These are phyloP conservation scores for Aspergillus sp. DNA, from an alignment of 2,329 filamentous ascomycete genomes.

Conservation along the genomic window DNA sequence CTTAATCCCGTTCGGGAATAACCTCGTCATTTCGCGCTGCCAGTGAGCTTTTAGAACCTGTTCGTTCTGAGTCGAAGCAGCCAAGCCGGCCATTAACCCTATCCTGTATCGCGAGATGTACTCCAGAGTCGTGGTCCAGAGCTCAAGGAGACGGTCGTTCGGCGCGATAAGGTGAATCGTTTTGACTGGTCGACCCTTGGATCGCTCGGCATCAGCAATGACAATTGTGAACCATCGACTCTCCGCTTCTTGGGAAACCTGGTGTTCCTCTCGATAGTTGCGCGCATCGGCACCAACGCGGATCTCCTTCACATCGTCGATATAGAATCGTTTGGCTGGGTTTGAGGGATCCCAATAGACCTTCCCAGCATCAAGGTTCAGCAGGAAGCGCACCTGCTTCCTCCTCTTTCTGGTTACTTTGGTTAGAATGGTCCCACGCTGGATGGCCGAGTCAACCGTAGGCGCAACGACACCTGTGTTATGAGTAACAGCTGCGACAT, in stretches of 20 bases:
- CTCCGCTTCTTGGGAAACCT: conserved; percentile 66
- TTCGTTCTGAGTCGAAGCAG: conserved; percentile 72
- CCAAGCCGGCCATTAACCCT: conserved; percentile 84
- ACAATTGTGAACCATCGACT: conserved; percentile 85
- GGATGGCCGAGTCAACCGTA: conserved; percentile 72
- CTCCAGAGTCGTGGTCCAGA: conserved; percentile 84
- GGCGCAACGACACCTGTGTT: conserved; percentile 53
- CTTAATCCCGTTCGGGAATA: conserved; percentile 49
- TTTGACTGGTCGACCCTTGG: conserved; percentile 69
- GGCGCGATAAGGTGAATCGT: conserved; percentile 84
- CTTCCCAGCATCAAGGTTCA: conserved; percentile 81
- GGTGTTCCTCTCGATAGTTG: conserved; percentile 84
- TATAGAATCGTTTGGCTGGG: conserved; percentile 81
- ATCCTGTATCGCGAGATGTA: conserved; percentile 82
- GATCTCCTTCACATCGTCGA: conserved; percentile 93
- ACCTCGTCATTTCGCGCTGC: conserved; percentile 76
- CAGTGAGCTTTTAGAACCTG: conserved; percentile 81
- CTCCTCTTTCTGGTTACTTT: conserved; percentile 85
- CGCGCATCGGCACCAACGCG: conserved; percentile 78
- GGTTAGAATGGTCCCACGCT: conserved; percentile 73
- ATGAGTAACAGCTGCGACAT: conserved; percentile 30
- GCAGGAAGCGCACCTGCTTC: conserved; percentile 70
- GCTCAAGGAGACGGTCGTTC: conserved; percentile 66
- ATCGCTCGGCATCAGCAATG: conserved; percentile 75
- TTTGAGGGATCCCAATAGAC: conserved; percentile 83